Conservation (phyloP, 352 stramenopile genomes). For the Discostella stelligera region DNA sequence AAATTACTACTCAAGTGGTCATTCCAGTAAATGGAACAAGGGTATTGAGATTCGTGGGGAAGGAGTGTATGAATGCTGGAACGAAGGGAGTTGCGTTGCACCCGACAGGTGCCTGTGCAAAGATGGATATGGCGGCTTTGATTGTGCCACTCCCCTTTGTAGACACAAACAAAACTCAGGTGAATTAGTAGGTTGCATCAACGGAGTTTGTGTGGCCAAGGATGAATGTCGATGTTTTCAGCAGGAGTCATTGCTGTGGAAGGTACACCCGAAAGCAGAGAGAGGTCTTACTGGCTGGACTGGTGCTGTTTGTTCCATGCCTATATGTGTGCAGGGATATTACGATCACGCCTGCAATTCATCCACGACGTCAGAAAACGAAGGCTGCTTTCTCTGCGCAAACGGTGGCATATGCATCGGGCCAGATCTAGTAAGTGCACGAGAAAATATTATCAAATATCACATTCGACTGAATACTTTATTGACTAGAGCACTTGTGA, state of each 20-base stretch:
- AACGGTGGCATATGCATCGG: constrained; percentile 89
- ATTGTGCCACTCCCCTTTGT: constrained; percentile 93
- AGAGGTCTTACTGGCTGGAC: constrained; percentile 89
- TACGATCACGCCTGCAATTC: constrained; percentile 89
- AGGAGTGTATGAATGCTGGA: constrained; percentile 93
- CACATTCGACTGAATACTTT: background rate
- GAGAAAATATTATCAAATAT: background rate
- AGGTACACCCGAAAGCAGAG: constrained; percentile 82
- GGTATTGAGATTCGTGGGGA: constrained; percentile 78
- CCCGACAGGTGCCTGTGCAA: constrained; percentile 91
- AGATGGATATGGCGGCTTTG: constrained; percentile 90
- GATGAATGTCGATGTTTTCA: constrained; percentile 91
- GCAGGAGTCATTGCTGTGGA: constrained; percentile 85
- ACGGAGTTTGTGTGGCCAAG: constrained; percentile 90
- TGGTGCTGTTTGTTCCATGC: constrained; percentile 91
- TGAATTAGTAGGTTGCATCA: constrained; percentile 83
- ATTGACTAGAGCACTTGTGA: background rate
- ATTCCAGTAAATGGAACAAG: constrained; percentile 82
- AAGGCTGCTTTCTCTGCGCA: constrained; percentile 92
- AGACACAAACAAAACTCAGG: constrained; percentile 67
- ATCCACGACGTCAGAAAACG: constrained; percentile 62
- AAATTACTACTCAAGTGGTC: constrained; percentile 83
- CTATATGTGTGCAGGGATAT: constrained; percentile 92
- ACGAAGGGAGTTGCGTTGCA: constrained; percentile 90
- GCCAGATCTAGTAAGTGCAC: constrained; percentile 67